phyloP scores from a whole-genome alignment of 2,329 filamentous ascomycete species.

The Apiospora saccharicola region DNA sequence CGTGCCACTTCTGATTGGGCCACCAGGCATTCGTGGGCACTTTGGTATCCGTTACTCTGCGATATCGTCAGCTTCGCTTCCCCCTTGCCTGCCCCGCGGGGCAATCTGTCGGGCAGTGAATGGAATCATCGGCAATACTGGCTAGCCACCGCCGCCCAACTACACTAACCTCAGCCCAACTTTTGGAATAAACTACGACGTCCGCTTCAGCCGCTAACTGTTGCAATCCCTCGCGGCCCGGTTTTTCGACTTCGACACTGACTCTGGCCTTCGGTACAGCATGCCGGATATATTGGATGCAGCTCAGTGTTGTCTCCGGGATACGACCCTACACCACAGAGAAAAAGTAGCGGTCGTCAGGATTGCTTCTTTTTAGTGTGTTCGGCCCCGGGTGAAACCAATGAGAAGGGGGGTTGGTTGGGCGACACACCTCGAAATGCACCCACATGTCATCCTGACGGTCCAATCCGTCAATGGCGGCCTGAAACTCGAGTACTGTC shows the following conservation, averaged over 20 bases:
- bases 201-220: slow-evolving; percentile 69
- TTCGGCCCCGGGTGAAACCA: slow-evolving; percentile 9
- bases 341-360: not conserved
- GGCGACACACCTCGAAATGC: slow-evolving; percentile 70
- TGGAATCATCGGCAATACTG: not conserved
- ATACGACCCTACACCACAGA: slow-evolving; percentile 62
- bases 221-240: slow-evolving; percentile 64
- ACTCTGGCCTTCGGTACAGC: slow-evolving; percentile 55
- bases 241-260: slow-evolving; percentile 79
- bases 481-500: slow-evolving; percentile 66
- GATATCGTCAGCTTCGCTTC: slow-evolving; percentile 23
- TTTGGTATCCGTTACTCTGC: slow-evolving; percentile 41
- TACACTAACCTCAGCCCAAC: slow-evolving; percentile 70
- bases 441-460: slow-evolving; percentile 61
- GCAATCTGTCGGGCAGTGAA: not conserved
- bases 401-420: not conserved
- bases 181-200: slow-evolving; percentile 76
- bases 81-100: not conserved
- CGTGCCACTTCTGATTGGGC: slow-evolving; percentile 43
- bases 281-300: slow-evolving; percentile 63
- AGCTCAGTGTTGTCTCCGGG: slow-evolving; percentile 65
- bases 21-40: slow-evolving; percentile 39
- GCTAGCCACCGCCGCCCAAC: slow-evolving; percentile 2
- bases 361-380: slow-evolving; percentile 29
- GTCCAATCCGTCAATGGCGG: slow-evolving; percentile 49